phyloP scores from a whole-genome alignment of 1,284 basidiomycete species.

The Moesziomyces sp. region DNA sequence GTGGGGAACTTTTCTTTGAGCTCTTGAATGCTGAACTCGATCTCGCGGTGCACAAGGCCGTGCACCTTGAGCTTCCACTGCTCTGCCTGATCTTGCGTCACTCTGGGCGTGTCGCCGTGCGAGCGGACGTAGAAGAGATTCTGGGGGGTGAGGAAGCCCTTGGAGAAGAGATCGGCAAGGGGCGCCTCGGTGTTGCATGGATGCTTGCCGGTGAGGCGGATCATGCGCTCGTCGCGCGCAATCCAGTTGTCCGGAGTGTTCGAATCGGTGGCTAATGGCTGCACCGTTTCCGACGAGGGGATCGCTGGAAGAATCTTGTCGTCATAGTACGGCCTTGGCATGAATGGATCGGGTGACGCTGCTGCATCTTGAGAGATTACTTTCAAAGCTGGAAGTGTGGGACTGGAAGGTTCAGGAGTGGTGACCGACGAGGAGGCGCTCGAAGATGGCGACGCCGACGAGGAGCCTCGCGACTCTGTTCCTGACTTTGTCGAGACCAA shows the following conservation, averaged over 20 bases:
- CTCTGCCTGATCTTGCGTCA: constrained; percentile 69
- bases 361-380: neutral
- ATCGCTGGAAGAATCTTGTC: constrained; percentile 39
- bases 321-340: constrained; percentile 28
- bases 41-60: constrained; percentile 66
- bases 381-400: constrained; percentile 8
- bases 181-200: constrained; percentile 75
- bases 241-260: constrained; percentile 62
- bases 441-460: constrained; percentile 18
- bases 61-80: constrained; percentile 73
- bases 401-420: constrained; percentile 41
- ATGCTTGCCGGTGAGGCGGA: constrained; percentile 69
- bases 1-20: constrained; percentile 72
- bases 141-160: constrained; percentile 75
- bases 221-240: constrained; percentile 56
- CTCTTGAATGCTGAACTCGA: constrained; percentile 59
- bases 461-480: constrained; percentile 25
- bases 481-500: constrained; percentile 11
- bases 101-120: constrained; percentile 75
- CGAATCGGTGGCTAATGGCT: constrained; percentile 50
- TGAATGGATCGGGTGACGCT: constrained; percentile 14
- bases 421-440: constrained; percentile 27
- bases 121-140: constrained; percentile 77
- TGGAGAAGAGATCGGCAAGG: constrained; percentile 71
- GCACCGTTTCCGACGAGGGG: constrained; percentile 33